Percentiles rank a stretch among this genome's conserved stretches.
Evolutionary conservation across 2,329 filamentous ascomycete genomes (phyloP).

Genomic region (Colletotrichum musicola): DNA sequence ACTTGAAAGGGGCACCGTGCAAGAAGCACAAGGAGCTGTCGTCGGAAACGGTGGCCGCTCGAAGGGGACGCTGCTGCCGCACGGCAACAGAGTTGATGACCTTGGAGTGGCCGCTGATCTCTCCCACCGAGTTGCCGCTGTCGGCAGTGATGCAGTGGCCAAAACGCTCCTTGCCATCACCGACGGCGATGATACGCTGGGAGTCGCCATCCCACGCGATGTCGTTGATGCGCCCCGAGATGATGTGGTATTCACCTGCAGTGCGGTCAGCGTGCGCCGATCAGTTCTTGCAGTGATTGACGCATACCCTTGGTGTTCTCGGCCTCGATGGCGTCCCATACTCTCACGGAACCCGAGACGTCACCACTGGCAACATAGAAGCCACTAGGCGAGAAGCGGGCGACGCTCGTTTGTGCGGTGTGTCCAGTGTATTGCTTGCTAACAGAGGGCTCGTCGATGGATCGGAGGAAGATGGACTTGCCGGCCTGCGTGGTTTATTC

Average conservation of each 20-base stretch:
- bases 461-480: slow-evolving; percentile 96
- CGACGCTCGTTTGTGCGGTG: slow-evolving; percentile 89
- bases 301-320: slow-evolving; percentile 78
- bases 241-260: slow-evolving; percentile 88
- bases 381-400: slow-evolving; percentile 92
- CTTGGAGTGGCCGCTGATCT: slow-evolving; percentile 91
- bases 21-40: slow-evolving; percentile 93
- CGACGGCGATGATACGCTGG: slow-evolving; percentile 95
- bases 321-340: slow-evolving; percentile 93
- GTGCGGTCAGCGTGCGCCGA: slow-evolving; percentile 19
- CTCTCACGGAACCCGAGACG: slow-evolving; percentile 82
- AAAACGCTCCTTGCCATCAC: slow-evolving; percentile 92
- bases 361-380: slow-evolving; percentile 97
- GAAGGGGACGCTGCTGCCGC: slow-evolving; percentile 88
- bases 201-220: slow-evolving; percentile 98
- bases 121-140: slow-evolving; percentile 94
- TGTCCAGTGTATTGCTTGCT: slow-evolving; percentile 94
- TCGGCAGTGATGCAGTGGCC: slow-evolving; percentile 96
- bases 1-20: slow-evolving; percentile 95
- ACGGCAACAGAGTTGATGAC: slow-evolving; percentile 93
- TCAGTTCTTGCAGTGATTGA: not conserved
- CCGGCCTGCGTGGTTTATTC: slow-evolving; percentile 72
- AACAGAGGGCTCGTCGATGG: slow-evolving; percentile 87
- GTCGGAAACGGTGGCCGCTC: slow-evolving; percentile 91
- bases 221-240: slow-evolving; percentile 94